Evolutionary conservation across 1,139 yeast genomes (phyloP), one percentile per base, ranked within the genome.

Genomic region (Eremothecium cymbalariae): DNA sequence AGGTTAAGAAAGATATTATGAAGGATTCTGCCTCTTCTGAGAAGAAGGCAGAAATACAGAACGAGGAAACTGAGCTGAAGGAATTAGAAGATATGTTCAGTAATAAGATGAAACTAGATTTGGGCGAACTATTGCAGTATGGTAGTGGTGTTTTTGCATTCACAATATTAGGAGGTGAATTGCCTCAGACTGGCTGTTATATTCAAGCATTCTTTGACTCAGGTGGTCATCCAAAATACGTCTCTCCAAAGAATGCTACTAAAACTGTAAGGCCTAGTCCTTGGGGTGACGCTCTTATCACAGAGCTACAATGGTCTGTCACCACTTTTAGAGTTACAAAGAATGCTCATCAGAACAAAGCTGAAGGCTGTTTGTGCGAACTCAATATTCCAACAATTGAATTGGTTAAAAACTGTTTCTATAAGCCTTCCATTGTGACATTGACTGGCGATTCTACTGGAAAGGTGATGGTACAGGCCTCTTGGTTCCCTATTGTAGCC

Each of bases 141-240:
- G 70, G 74, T 44, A 67, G 84, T 32, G 99, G 98, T 64, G 76
- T 86, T 14, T 64, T 88, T 37, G 80, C 80, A 2, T 72, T 69
- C 46, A 77, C 83, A 34, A 53, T 90, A 24, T 55, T 75, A 22
- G 75, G 74, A 19, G 84, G 80, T 36, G 66, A 63, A 22, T 57
- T 78, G 25, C 59, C 72, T 28, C 67, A 68, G 43, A 67, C 67
- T 22, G 74, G 72, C 39, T 64, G 74, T 5, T 82, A 68, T 50
- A 63, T 88, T 22, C 94, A 85, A 55, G 70, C 77, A 0, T 80
- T 72, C 53, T 77, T 84, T 47, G 96, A 88, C 57, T 77, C 75
- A 46, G 72, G 67, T 44, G 81, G 86, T 4, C 75, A 73, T 53
- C 65, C 78, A 13, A 72, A 75, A 39, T 78, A 65, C 54, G 67